Conservation (phyloP, 2,329 filamentous ascomycete species). For the Penicillium sp. region DNA sequence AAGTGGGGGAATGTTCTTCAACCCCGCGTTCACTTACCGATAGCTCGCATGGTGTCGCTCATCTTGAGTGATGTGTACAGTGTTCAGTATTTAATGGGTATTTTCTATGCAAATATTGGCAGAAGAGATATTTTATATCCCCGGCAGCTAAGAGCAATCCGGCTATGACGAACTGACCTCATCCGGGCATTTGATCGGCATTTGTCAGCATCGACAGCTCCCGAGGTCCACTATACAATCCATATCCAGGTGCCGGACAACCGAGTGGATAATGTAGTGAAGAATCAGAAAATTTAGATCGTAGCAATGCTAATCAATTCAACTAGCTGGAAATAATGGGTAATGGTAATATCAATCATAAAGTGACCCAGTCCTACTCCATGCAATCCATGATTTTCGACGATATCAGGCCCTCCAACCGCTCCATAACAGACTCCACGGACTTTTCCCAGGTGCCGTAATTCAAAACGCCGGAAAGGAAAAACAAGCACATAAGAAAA, state of each 20-base stretch:
- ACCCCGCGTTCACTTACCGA: slow-evolving; percentile 17
- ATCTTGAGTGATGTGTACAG: slow-evolving; percentile 5
- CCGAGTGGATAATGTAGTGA: neutral
- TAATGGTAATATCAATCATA: slow-evolving; percentile 24
- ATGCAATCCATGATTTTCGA: slow-evolving; percentile 15
- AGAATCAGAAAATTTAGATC: neutral
- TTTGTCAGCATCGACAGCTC: slow-evolving; percentile 6
- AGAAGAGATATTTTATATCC: neutral
- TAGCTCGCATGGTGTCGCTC: slow-evolving; percentile 25
- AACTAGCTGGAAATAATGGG: slow-evolving; percentile 13
- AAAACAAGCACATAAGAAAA: slow-evolving; percentile 10
- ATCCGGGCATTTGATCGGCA: neutral
- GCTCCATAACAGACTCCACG: slow-evolving; percentile 10
- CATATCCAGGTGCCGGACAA: neutral
- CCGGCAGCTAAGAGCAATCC: neutral
- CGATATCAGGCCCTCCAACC: slow-evolving; percentile 6
- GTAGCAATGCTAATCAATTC: slow-evolving; percentile 18
- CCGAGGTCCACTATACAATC: neutral
- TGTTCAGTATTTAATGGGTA: neutral
- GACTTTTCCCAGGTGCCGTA: slow-evolving; percentile 16
- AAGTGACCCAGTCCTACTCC: slow-evolving; percentile 19
- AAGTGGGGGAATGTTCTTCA: slow-evolving; percentile 4
- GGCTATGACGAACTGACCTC: neutral
- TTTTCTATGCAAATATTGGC: neutral
- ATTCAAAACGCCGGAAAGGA: slow-evolving; percentile 17